Conservation (phyloP, 2,329 filamentous ascomycete species). For the Hypoxylon sp. region DNA sequence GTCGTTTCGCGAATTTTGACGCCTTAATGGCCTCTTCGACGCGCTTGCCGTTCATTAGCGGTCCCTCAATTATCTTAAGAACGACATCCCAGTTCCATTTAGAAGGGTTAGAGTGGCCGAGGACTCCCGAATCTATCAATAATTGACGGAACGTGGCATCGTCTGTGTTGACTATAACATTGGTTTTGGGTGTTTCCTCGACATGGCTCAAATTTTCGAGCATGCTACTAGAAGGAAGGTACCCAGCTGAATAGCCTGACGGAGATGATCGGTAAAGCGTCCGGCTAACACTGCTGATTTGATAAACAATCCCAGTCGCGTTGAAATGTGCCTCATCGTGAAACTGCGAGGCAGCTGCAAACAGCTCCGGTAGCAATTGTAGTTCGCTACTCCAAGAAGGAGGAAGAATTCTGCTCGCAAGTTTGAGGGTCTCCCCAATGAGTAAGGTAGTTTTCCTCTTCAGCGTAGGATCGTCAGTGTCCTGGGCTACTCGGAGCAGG, state of each 20-base stretch:
- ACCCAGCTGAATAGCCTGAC: conserved; percentile 58
- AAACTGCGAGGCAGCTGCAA: conserved; percentile 82
- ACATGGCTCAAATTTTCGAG: conserved; percentile 64
- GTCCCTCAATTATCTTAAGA: conserved; percentile 90
- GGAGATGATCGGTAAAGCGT: conserved; percentile 86
- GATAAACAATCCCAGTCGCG: conserved; percentile 92
- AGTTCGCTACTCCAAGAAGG: conserved; percentile 85
- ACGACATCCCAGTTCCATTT: conserved; percentile 99
- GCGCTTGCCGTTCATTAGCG: conserved; percentile 89
- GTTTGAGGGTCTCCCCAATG: conserved; percentile 90
- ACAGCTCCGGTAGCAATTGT: conserved; percentile 88
- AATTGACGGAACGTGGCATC: conserved; percentile 76
- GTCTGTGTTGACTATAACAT: conserved; percentile 66
- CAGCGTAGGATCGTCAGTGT: conserved; percentile 76
- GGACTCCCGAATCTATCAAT: conserved; percentile 83
- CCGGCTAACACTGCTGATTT: conserved; percentile 96
- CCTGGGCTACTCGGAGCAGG: conserved; percentile 75
- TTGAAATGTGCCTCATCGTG: conserved; percentile 80
- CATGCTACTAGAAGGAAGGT: conserved; percentile 61
- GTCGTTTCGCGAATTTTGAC: conserved; percentile 94
- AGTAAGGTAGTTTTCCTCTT: conserved; percentile 92
- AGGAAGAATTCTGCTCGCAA: conserved; percentile 88
- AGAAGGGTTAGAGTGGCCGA: conserved; percentile 88
- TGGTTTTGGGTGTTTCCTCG: conserved; percentile 70
- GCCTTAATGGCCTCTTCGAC: conserved; percentile 94